phyloP scores from a whole-genome alignment of 306 rosid species.

The Cicer arietinum region DNA sequence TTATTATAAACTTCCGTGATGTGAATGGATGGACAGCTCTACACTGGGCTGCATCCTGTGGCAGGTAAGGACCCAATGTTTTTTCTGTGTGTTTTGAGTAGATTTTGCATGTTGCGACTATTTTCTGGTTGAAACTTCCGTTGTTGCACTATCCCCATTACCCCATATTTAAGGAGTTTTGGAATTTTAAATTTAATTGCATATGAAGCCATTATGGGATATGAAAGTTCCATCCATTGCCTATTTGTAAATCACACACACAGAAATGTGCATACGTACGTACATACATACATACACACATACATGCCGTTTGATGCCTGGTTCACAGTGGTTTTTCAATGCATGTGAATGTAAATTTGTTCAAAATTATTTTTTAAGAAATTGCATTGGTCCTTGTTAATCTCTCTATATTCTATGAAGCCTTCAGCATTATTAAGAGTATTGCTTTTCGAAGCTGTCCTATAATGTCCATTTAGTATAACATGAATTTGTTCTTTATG shows the following conservation, averaged over 20 bases:
- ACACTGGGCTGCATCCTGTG: conserved; percentile 93
- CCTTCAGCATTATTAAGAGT: conserved; percentile 40
- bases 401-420: conserved; percentile 15
- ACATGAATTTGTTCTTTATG: conserved; percentile 32
- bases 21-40: conserved; percentile 88
- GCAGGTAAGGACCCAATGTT: conserved; percentile 60
- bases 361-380: neutral
- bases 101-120: conserved; percentile 10
- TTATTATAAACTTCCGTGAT: conserved; percentile 85
- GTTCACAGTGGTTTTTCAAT: conserved; percentile 8
- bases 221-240: conserved; percentile 6
- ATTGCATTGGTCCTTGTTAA: conserved; percentile 26
- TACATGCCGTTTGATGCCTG: conserved; percentile 27
- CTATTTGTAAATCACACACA: conserved; percentile 13
- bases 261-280: neutral
- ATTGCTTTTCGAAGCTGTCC: conserved; percentile 18
- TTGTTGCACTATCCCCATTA: conserved; percentile 3
- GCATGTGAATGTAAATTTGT: conserved; percentile 17
- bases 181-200: conserved; percentile 34
- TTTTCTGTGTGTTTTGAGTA: neutral
- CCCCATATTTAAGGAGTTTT: neutral
- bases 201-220: conserved; percentile 33
- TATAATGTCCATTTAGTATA: conserved; percentile 31
- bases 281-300: neutral
- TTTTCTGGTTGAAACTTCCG: conserved; percentile 11